These are phyloP conservation scores for Bromus sterilis DNA, from an alignment of 176 grass and related monocot genomes.

Conservation along the genomic window DNA sequence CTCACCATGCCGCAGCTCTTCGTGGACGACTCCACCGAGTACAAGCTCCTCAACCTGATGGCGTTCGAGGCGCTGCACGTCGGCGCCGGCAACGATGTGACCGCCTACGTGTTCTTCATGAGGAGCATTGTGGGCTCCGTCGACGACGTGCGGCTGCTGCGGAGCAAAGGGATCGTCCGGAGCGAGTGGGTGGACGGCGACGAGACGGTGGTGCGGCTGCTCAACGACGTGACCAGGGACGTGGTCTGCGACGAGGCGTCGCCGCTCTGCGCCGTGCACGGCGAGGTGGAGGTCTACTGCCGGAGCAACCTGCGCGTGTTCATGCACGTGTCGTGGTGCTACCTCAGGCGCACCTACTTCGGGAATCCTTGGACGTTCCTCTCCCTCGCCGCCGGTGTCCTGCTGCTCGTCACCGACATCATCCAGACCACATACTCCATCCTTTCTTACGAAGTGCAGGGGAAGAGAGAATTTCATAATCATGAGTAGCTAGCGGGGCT, in stretches of 20 bases:
- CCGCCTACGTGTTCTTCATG: conserved; percentile 69
- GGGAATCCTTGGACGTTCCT: conserved; percentile 51
- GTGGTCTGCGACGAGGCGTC: conserved; percentile 41
- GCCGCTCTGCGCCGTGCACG: conserved; percentile 40
- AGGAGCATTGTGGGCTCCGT: conserved; percentile 47
- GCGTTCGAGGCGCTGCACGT: conserved; percentile 55
- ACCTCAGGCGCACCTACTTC: conserved; percentile 8
- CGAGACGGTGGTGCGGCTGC: conserved; percentile 45
- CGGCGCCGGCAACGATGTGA: conserved; percentile 41
- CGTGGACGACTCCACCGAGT: conserved; percentile 60
- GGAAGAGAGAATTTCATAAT: background rate
- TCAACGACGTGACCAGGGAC: conserved; percentile 49
- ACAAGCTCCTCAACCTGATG: conserved; percentile 59
- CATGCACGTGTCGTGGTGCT: background rate
- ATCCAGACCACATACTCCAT: conserved; percentile 24
- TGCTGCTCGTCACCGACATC: conserved; percentile 37
- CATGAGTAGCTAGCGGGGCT: background rate
- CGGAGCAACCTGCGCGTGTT: background rate
- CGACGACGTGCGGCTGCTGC: conserved; percentile 48
- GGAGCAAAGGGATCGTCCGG: conserved; percentile 38
- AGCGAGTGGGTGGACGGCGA: conserved; percentile 27
- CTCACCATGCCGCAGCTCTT: conserved; percentile 35
- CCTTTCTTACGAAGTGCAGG: background rate
- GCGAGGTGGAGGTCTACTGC: conserved; percentile 42
- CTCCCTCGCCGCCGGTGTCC: conserved; percentile 42